phyloP scores from a whole-genome alignment of 768 basidiomycete genomes.

The Rhizopogon vesiculosus region DNA sequence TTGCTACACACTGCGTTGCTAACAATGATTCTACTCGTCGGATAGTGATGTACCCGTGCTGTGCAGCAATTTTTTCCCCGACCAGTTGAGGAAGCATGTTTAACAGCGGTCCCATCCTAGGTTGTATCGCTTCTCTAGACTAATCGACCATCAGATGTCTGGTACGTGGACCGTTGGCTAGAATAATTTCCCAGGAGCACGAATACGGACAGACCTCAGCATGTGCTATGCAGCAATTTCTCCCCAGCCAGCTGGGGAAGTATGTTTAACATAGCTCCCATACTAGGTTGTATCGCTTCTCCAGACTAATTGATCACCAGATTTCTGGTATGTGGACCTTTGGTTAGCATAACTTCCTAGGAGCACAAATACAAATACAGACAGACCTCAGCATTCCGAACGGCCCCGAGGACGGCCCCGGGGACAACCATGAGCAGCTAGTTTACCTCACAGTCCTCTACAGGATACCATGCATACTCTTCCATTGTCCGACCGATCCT shows the following conservation, averaged over 20 bases:
- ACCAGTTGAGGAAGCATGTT: too few species aligned
- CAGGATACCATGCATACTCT: neutral
- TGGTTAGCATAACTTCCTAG: neutral
- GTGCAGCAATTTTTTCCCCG: too few species aligned
- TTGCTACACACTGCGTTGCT: neutral
- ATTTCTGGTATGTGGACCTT: neutral
- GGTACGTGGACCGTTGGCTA: neutral
- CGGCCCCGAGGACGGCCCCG: neutral
- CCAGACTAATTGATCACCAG: neutral
- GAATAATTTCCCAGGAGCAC: neutral
- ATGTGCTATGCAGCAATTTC: too few species aligned
- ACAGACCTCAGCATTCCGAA: too few species aligned
- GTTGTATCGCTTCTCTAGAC: neutral
- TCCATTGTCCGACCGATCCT: neutral
- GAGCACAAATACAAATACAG: neutral
- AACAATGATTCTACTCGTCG: too few species aligned
- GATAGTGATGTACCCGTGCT: neutral
- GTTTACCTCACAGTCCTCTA: too few species aligned
- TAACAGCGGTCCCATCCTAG: neutral
- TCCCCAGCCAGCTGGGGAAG: too few species aligned
- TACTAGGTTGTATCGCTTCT: neutral
- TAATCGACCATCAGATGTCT: too few species aligned
- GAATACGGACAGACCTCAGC: neutral
- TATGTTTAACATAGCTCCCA: too few species aligned
- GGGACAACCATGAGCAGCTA: neutral